These are phyloP conservation scores for Pestalotiopsis fici DNA, from an alignment of 2,329 filamentous ascomycete species.

Conservation along the genomic window DNA sequence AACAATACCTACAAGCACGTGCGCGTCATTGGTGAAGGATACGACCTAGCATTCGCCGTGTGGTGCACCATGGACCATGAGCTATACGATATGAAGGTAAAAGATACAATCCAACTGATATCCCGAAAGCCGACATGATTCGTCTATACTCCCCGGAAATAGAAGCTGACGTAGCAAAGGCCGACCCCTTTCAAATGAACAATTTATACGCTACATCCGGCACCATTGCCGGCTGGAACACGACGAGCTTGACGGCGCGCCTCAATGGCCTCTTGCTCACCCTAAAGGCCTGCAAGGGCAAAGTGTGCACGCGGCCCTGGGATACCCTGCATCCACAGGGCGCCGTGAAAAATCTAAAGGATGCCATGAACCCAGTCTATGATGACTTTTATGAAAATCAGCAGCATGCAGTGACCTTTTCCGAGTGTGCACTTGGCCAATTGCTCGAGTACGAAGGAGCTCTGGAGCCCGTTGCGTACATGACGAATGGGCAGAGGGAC, in stretches of 20 bases:
- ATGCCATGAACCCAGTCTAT: conserved; percentile 49
- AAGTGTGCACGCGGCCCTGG: conserved; percentile 58
- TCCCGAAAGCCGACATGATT: too few relatives aligned
- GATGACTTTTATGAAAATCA: conserved; percentile 51
- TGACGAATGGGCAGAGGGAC: neutral
- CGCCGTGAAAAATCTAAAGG: conserved; percentile 48
- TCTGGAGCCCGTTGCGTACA: neutral
- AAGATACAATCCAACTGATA: conserved; percentile 8
- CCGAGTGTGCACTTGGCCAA: conserved; percentile 57
- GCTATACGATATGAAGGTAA: conserved; percentile 61
- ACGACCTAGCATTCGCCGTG: conserved; percentile 39
- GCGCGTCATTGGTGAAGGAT: conserved; percentile 30
- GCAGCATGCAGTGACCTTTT: conserved; percentile 52
- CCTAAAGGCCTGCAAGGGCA: conserved; percentile 60
- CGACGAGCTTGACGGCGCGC: conserved; percentile 44
- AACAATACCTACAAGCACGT: conserved; percentile 47
- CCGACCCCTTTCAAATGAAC: conserved; percentile 42
- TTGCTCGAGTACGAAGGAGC: conserved; percentile 54
- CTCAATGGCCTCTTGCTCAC: conserved; percentile 56
- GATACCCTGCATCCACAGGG: conserved; percentile 54
- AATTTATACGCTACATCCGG: conserved; percentile 38
- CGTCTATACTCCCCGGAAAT: too few relatives aligned
- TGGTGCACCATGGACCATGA: conserved; percentile 71
- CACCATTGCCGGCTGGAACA: conserved; percentile 31
- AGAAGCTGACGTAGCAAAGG: conserved; percentile 21